Percentiles rank a stretch among this genome's conserved stretches.
phyloP scores from a whole-genome alignment of 352 stramenopile species.

The Phytophthora meadii region DNA sequence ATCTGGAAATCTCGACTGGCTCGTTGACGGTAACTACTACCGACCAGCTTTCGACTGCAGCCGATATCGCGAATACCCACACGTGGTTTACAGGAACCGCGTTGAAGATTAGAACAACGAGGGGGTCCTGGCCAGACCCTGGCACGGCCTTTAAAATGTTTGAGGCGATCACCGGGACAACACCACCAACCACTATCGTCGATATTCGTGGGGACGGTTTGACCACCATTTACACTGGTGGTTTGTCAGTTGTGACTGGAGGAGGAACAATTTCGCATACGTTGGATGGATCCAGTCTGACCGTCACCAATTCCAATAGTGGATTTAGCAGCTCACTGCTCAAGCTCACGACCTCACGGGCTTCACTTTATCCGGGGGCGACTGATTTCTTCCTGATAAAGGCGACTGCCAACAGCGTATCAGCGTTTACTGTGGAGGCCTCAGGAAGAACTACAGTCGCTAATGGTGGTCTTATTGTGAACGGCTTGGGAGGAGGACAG shows the following conservation, averaged over 20 bases:
- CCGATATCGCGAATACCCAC: conserved; percentile 50
- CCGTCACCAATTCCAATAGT: conserved; percentile 33
- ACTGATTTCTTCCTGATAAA: conserved; percentile 54
- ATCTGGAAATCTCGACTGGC: conserved; percentile 62
- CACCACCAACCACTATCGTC: conserved; percentile 34
- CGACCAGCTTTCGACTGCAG: conserved; percentile 17
- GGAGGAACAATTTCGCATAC: conserved; percentile 52
- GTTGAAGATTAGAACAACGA: conserved; percentile 42
- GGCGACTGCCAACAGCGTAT: conserved; percentile 25
- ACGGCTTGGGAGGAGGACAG: conserved; percentile 38
- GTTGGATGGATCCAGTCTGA: conserved; percentile 25
- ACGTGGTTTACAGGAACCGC: conserved; percentile 39
- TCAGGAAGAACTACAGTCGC: conserved; percentile 59
- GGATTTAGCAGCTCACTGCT: conserved; percentile 42
- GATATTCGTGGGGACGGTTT: conserved; percentile 55
- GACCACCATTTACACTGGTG: conserved; percentile 53
- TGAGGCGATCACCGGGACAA: conserved; percentile 34
- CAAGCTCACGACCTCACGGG: conserved; percentile 22
- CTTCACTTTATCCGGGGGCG: conserved; percentile 30
- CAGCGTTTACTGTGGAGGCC: conserved; percentile 53
- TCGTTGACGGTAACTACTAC: conserved; percentile 52
- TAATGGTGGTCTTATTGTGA: conserved; percentile 50
- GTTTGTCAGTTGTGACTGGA: conserved; percentile 43
- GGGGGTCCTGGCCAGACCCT: conserved; percentile 4
- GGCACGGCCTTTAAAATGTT: conserved; percentile 38